These are phyloP conservation scores for Globisporangium barbulae DNA, from an alignment of 352 stramenopile genomes.

Conservation along the genomic window DNA sequence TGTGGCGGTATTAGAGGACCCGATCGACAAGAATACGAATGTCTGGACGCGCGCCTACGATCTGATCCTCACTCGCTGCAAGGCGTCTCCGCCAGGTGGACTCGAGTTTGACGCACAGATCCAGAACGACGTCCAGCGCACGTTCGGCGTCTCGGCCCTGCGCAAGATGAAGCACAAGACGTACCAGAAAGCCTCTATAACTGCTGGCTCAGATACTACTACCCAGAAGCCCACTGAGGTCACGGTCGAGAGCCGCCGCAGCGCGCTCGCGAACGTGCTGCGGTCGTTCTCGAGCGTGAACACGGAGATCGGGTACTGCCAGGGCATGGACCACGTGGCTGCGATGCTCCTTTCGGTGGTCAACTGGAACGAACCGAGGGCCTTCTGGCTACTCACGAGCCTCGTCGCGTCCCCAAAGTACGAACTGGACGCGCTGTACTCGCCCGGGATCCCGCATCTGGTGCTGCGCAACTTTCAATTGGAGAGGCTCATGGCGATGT, in stretches of 20 bases:
- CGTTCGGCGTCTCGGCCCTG: conserved; percentile 59
- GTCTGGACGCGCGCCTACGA: conserved; percentile 40
- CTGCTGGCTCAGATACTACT: neutral
- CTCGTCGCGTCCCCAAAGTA: conserved; percentile 52
- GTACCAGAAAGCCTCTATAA: conserved; percentile 14
- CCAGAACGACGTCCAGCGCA: conserved; percentile 56
- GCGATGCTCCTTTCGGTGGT: conserved; percentile 61
- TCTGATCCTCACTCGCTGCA: conserved; percentile 45
- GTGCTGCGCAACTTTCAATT: conserved; percentile 70
- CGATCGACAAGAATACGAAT: neutral
- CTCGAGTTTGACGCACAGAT: conserved; percentile 68
- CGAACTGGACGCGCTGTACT: conserved; percentile 58
- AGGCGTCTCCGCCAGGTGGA: conserved; percentile 17
- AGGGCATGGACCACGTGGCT: conserved; percentile 72
- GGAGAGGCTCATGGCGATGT: conserved; percentile 37
- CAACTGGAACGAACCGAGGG: conserved; percentile 58
- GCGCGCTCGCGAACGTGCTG: conserved; percentile 55
- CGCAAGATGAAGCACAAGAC: conserved; percentile 28
- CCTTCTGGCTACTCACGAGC: conserved; percentile 71
- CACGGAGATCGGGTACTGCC: conserved; percentile 69
- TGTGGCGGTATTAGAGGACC: conserved; percentile 9
- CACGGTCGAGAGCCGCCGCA: conserved; percentile 28
- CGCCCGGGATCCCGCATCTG: conserved; percentile 52
- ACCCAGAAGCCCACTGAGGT: conserved; percentile 7
- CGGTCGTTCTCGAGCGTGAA: conserved; percentile 64